Base-by-base conservation (phyloP, 2,329 filamentous ascomycete genomes). In the Myriosclerotinia scirpicola region DNA sequence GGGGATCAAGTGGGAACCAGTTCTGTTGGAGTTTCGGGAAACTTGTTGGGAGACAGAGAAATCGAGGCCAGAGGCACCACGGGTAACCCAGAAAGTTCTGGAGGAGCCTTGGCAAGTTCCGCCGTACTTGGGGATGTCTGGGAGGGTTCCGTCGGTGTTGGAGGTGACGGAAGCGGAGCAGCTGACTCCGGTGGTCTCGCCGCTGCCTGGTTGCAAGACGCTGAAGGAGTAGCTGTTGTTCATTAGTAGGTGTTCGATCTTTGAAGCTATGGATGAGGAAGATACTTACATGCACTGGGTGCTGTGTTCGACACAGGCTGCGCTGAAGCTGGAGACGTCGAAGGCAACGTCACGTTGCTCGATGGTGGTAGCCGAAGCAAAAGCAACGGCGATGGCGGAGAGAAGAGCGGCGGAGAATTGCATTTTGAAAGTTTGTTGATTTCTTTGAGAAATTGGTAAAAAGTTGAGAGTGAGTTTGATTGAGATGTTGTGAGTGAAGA, bases 351-450 rank as follows among this genome's bases (percentile, higher is more conserved):
- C 0, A 6, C 58, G 58, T 6, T 50, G 14, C 2, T 17, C 58
- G 44, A 61, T 2, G 20, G 34, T 20, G 11, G 56, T 17, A 50
- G 58, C 58, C 30, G 58, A 61, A 17, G 58, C 44, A 5, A 50
- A 4, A 38, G 58, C 58, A 38, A 61, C 34, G 58, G 58, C 38
- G 58, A 61, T 61, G 15, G 58, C 58, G 9, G 44, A 61, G 44
- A 61, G 22, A 17, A 61, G 1, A 12, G 58, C 58, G 3, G 44
- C 4, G 9, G 44, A 38, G 46, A 61, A 61, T 52, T 61, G 44
- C 58, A 61, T 61, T 8, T 50, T 61, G 46, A 26, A 30, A 30
- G 34, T 61, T 50, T 22, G 20, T 8, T 6, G 34, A 52, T 61
- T 61, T 61, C 58, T 50, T 50, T 38, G 34, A 7, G 44, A 50